Conservation (phyloP, 1,284 basidiomycete species). For the Fomitopsis palustris region DNA sequence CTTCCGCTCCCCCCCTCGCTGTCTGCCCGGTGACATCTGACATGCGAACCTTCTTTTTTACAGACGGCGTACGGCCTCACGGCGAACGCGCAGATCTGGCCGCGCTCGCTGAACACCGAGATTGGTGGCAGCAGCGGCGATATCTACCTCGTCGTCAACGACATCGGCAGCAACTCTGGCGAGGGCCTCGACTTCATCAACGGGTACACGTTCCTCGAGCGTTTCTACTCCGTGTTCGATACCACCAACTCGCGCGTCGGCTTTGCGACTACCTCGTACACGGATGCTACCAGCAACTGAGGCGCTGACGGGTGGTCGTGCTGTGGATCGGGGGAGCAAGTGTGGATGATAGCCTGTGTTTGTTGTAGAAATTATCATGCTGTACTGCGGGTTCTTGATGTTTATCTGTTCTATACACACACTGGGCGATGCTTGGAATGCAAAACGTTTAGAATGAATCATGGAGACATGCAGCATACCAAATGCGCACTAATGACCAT, state of each 20-base stretch:
- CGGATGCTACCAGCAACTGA: slow-evolving; percentile 55
- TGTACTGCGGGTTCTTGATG: no score
- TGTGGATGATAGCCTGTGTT: no score
- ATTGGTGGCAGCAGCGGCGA: not conserved
- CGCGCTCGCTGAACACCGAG: slow-evolving; percentile 19
- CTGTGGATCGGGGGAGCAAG: no score
- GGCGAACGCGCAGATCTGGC: slow-evolving; percentile 50
- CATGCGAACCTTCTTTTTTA: no score
- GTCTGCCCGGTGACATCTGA: not conserved
- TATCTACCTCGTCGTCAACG: slow-evolving; percentile 46
- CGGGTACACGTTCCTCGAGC: slow-evolving; percentile 40
- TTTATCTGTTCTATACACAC: no score
- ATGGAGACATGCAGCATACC: no score
- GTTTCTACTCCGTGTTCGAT: slow-evolving; percentile 66
- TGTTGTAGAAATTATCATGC: no score
- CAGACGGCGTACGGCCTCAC: slow-evolving; percentile 37
- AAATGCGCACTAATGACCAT: no score
- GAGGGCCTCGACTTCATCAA: slow-evolving; percentile 35
- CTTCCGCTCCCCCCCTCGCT: slow-evolving; percentile 5
- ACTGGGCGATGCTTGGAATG: no score
- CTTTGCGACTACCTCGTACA: slow-evolving; percentile 45
- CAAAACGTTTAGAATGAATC: no score
- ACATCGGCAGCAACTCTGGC: slow-evolving; percentile 27
- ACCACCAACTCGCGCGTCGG: slow-evolving; percentile 45
- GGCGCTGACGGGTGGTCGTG: not conserved